A percentile compares a stretch with the other conserved stretches of the same genome.
Conservation (phyloP, 2,329 filamentous ascomycete species). For the Aotearoamyces nothofagi region DNA sequence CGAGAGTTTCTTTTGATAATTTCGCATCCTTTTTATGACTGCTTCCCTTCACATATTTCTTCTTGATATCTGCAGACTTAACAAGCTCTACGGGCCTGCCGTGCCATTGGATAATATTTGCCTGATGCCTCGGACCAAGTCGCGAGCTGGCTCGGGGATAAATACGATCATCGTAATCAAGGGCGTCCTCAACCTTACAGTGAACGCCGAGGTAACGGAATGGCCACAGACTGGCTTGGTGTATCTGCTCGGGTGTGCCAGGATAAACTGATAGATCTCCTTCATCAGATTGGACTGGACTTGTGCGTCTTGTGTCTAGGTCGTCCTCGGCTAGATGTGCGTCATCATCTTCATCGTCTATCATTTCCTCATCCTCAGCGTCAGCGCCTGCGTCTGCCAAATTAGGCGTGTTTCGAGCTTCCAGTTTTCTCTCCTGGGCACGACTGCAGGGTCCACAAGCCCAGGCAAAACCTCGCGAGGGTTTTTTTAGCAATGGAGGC, state of each 20-base stretch:
- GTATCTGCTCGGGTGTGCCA: constrained; percentile 72
- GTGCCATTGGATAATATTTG: constrained; percentile 70
- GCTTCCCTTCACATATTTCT: constrained; percentile 45
- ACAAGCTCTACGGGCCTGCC: constrained; percentile 81
- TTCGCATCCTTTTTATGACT: constrained; percentile 62
- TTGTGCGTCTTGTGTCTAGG: constrained; percentile 43
- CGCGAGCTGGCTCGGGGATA: constrained; percentile 92
- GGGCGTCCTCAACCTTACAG: constrained; percentile 83
- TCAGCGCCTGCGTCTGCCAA: constrained; percentile 51
- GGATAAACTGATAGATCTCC: constrained; percentile 38
- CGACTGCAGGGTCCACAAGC: constrained; percentile 91
- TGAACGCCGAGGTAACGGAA: constrained; percentile 94
- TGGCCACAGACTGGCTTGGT: constrained; percentile 88
- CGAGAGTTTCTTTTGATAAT: constrained; percentile 63
- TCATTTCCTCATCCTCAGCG: constrained; percentile 44
- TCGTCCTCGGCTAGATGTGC: constrained; percentile 32
- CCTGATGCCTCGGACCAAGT: constrained; percentile 82
- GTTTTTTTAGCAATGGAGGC: constrained; percentile 85
- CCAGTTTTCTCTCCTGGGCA: constrained; percentile 84
- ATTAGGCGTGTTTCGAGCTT: constrained; percentile 75
- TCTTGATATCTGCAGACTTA: constrained; percentile 76
- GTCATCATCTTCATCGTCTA: constrained; percentile 61
- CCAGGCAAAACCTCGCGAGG: constrained; percentile 94
- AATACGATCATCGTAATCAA: constrained; percentile 95
- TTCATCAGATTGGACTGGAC: constrained; percentile 39